Base-by-base conservation (phyloP, 495 filamentous ascomycete species). In the Poronia punctata region DNA sequence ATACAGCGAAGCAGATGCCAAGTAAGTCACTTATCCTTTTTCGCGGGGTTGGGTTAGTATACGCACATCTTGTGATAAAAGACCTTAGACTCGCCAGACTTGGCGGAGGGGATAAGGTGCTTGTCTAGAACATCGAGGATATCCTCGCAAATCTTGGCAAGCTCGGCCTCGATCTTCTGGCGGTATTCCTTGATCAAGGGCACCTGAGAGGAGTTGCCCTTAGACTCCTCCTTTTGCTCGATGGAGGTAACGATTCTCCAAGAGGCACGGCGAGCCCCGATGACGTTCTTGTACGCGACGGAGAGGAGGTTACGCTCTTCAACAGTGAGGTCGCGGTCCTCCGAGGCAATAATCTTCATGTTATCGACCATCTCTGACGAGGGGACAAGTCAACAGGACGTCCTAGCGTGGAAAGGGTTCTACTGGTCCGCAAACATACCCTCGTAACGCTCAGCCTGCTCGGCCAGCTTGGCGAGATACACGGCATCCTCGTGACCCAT, bases 211-310 rank as follows among this genome's bases (percentile, higher is more conserved):
- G 89, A 82, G 70, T 95, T 95, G 76, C 93, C 92, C 81, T 98
- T 98, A 59, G 90, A 94, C 74, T 98, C 92, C 74, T 98, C 92
- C 82, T 98, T 98, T 76, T 98, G 92, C 80, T 98, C 92, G 64
- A 98, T 98, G 45, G 93, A 97, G 65, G 92, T 95, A 61, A 98
- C 89, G 65, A 98, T 98, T 75, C 92, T 86, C 92, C 92, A 98
- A 46, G 93, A 97, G 44, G 92, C 92, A 83, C 92, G 90, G 62
- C 92, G 82, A 52, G 92, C 89, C 68, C 92, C 92, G 62, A 98
- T 95, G 65, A 98, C 92, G 75, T 98, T 98, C 86, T 98, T 98
- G 82, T 98, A 98, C 64, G 92, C 92, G 52, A 98, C 92, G 31
- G 93, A 97, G 42, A 98, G 84, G 36, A 98, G 86, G 74, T 98